Evolutionary conservation across 163 green algal species (phyloP), one percentile per base, ranked within the genome.

Genomic region (Coccomyxa subellipsoidea): DNA sequence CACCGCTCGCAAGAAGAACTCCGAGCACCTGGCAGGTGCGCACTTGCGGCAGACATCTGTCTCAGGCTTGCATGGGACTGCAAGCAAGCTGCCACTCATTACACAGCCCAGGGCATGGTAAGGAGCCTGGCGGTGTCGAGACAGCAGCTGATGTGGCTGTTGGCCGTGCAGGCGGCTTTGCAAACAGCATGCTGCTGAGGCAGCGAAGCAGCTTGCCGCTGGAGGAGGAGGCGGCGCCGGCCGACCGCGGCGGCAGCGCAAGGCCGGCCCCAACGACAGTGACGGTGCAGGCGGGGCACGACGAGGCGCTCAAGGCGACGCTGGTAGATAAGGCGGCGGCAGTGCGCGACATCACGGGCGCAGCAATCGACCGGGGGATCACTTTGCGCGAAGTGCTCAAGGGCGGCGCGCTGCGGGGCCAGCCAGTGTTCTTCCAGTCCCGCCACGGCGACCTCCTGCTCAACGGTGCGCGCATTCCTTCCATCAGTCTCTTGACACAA

Each of bases 281-380:
- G 47, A 59, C 21, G 23, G 23, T 59, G 23, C 21, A 59, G 21
- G 47, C 47, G 5, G 47, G 47, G 3, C 7, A 73, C 27, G 32
- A 77, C 12, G 70, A 77, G 70, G 70, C 31, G 70, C 70, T 40
- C n/a, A 77, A 77, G 70, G 70, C 70, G 32, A 9, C 23, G 70
- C 70, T 77, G 32, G 70, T 77, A 8, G 32, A 35, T 8, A 29
- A 59, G 36, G 75, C 39, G 34, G 78, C 59, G 12, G 76, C 85
- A 71, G 72, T 91, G 81, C 81, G 82, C 70, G 81, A 80, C 69
- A 73, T 91, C 53, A 84, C 91, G 32, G 70, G 70, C 27, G 31
- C 21, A 9, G 32, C 70, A 10, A 7, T 34, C 8, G 70, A 38
- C 27, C 31, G 32, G 32, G 70, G 32, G 10, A 38, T 77, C 18